Conservation (phyloP, 768 basidiomycete species). For the Lentinus brumalis region DNA sequence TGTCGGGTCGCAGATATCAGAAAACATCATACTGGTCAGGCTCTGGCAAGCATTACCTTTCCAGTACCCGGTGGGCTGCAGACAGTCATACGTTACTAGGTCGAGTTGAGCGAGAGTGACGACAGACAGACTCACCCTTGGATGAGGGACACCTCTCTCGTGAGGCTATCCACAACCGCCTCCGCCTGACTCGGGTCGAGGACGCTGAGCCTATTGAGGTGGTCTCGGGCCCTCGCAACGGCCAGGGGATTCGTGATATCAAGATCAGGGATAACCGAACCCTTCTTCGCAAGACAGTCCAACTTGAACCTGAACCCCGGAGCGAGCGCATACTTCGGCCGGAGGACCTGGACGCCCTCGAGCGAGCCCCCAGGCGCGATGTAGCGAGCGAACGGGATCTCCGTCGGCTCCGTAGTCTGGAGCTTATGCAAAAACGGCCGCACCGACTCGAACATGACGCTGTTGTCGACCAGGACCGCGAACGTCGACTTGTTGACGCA, state of each 20-base stretch:
- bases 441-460: conserved; percentile 68
- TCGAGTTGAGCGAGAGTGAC: background rate
- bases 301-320: conserved; percentile 63
- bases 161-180: conserved; percentile 62
- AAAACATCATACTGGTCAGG: background rate
- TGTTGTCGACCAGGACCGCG: conserved; percentile 55
- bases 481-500: conserved; percentile 26
- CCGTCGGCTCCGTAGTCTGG: conserved; percentile 51
- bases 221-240: conserved; percentile 47
- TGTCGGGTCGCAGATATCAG: conserved; percentile 24
- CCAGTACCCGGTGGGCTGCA: conserved; percentile 77
- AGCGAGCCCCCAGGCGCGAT: conserved; percentile 45
- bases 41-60: conserved; percentile 47
- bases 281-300: conserved; percentile 48
- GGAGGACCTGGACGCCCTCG: conserved; percentile 38
- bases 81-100: background rate
- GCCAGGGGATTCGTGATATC: conserved; percentile 37
- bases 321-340: conserved; percentile 55
- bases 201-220: conserved; percentile 47
- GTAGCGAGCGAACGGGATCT: conserved; percentile 55
- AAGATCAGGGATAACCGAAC: conserved; percentile 42
- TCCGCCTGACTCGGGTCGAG: conserved; percentile 75
- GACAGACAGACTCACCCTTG: conserved; percentile 55
- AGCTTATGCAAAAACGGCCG: conserved; percentile 69
- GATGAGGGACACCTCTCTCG: conserved; percentile 63